Base-by-base conservation (phyloP, 2,329 filamentous ascomycete species). In the Magnaporthiopsis rhizophila region DNA sequence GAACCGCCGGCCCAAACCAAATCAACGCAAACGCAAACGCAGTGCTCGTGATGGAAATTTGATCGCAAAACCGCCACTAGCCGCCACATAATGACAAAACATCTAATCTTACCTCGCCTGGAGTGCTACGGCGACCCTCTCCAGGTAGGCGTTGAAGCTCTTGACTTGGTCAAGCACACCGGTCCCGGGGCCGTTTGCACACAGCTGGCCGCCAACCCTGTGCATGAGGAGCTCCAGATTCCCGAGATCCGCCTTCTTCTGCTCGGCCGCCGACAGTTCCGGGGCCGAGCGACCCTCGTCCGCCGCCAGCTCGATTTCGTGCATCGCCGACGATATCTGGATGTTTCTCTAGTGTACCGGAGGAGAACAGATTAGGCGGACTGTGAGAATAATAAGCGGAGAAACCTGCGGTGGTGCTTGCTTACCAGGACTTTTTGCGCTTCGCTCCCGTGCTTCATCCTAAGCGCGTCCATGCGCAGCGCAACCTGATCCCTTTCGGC, bases 91-190 rank as follows among this genome's bases (percentile, higher is more conserved):
- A n/a, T 53, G 21, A 8, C 45, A 53, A 6, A 15, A 7, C 2
- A 28, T 26, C 34, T 28, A 2, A 36, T 28, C 38, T 5, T 59
- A 63, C 34, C 63, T 62, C 34, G 69, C 68, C 72, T 88, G 86
- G 58, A 89, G 74, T 38, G 81, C 83, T 36, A 78, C 73, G 2
- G 85, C 86, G 7, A 84, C 80, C 28, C 86, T 79, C 71, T 89
- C 86, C 61, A 89, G 74, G 67, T 89, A 86, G 38, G 79, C 80
- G 67, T 89, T 89, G 69, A 89, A 89, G 61, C 85, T 81, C 66
- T 76, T 81, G 64, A 89, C 80, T 70, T 85, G 82, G 65, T 77
- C 79, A 67, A 89, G 74, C 5, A 82, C 74, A 2, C 74, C 72
- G 28, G 84, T 84, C 0, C 78, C 76, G 11, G 77, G 75, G 62